Evolutionary conservation across 2,329 filamentous ascomycete species (phyloP).

Genomic region (Talaromyces sp.): DNA sequence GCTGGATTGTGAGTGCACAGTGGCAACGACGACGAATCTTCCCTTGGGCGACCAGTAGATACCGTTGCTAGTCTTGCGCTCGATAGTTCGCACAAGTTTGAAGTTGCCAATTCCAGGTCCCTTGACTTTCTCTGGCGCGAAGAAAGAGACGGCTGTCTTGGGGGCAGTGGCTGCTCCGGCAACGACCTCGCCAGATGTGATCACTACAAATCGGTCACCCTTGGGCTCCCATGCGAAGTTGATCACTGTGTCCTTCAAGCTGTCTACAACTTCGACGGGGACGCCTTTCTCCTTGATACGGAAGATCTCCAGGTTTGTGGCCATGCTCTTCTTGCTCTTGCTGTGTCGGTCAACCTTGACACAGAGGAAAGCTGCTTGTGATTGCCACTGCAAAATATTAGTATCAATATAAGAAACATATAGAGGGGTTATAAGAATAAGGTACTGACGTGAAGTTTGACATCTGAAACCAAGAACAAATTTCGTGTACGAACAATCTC

Average conservation of each 20-base stretch:
- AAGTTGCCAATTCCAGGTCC: conserved; percentile 80
- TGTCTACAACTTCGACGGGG: conserved; percentile 95
- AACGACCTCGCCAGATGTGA: conserved; percentile 83
- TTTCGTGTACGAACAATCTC: conserved; percentile 92
- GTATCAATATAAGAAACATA: background rate
- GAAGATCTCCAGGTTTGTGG: conserved; percentile 98
- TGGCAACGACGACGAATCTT: conserved; percentile 90
- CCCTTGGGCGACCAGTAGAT: conserved; percentile 99
- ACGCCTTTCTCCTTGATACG: conserved; percentile 96
- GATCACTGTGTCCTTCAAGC: conserved; percentile 96
- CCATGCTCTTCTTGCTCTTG: conserved; percentile 97
- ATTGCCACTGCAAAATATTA: conserved; percentile 66
- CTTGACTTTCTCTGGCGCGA: conserved; percentile 94
- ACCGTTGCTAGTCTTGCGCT: conserved; percentile 99
- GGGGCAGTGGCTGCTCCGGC: conserved; percentile 77
- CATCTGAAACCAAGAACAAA: conserved; percentile 95
- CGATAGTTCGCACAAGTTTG: conserved; percentile 88
- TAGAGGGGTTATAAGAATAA: background rate
- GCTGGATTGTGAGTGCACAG: conserved; percentile 86
- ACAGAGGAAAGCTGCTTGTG: conserved; percentile 86
- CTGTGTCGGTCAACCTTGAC: conserved; percentile 99
- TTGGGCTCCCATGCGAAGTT: conserved; percentile 99
- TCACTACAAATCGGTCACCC: conserved; percentile 94
- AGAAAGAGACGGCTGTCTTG: conserved; percentile 94
- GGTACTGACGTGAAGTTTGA: conserved; percentile 69